These are phyloP conservation scores for Stachybotrys echinatus DNA, from an alignment of 2,329 filamentous ascomycete species.

Conservation along the genomic window DNA sequence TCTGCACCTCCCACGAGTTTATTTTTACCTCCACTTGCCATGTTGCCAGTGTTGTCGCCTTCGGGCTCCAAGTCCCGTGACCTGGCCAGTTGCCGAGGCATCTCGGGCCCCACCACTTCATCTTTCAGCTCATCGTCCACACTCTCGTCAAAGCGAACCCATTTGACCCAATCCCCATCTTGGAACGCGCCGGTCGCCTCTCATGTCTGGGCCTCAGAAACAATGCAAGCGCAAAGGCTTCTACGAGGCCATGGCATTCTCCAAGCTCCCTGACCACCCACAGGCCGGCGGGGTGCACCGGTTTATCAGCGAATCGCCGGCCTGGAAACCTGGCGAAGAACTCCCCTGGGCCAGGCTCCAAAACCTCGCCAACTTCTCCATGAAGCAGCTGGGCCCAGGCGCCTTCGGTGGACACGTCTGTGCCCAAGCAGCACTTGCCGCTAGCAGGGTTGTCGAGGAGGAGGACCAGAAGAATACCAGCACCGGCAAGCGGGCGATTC, in stretches of 20 bases:
- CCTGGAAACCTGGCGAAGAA: conserved; percentile 25
- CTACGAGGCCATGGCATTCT: conserved; percentile 21
- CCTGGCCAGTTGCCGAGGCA: neutral
- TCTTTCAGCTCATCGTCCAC: too few species aligned
- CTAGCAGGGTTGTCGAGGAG: conserved; percentile 24
- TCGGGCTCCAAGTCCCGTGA: neutral
- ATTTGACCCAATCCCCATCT: too few species aligned
- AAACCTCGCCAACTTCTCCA: neutral
- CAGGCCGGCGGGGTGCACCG: conserved; percentile 5
- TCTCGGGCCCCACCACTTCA: neutral
- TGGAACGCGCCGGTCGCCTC: neutral
- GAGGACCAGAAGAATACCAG: conserved; percentile 16
- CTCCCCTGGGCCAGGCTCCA: conserved; percentile 20
- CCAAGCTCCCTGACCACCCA: conserved; percentile 12
- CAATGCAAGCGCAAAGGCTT: conserved; percentile 19
- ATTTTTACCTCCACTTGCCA: too few species aligned
- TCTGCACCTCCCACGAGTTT: too few species aligned
- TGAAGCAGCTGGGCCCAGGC: conserved; percentile 13
- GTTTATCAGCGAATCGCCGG: conserved; percentile 25
- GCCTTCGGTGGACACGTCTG: conserved; percentile 33
- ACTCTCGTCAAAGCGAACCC: too few species aligned
- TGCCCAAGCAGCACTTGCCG: conserved; percentile 29
- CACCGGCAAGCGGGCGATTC: conserved; percentile 23
- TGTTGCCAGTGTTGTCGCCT: too few species aligned
- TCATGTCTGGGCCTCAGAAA: conserved; percentile 7